Conservation (phyloP, 257 asterid species). For the Anisodus tanguticus region DNA sequence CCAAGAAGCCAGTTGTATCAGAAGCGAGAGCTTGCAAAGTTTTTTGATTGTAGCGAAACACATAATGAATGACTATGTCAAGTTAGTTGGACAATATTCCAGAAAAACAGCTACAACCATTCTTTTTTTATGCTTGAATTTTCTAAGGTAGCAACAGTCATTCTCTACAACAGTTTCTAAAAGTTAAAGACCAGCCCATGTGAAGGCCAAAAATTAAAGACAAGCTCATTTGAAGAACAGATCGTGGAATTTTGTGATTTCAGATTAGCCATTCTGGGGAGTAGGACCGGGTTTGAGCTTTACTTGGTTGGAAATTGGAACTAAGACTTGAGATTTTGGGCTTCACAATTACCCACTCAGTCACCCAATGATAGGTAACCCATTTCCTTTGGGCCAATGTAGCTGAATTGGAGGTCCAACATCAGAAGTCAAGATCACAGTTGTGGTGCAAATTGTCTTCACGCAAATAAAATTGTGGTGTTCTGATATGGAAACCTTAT, state of each 20-base stretch:
- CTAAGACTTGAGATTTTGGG: conserved; percentile 9
- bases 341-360: not conserved
- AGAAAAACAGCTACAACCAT: too few relatives aligned
- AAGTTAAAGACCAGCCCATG: too few relatives aligned
- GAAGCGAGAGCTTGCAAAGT: conserved; percentile 98
- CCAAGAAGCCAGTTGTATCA: conserved; percentile 87
- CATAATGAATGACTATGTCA: too few relatives aligned
- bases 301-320: not conserved
- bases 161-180: too few relatives aligned
- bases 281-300: not conserved
- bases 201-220: too few relatives aligned
- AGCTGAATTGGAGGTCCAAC: not conserved
- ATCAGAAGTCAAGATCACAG: not conserved
- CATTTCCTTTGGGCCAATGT: not conserved
- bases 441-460: not conserved
- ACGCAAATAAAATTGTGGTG: not conserved
- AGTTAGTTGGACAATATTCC: too few relatives aligned
- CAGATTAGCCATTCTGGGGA: not conserved
- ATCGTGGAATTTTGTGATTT: too few relatives aligned
- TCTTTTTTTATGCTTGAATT: too few relatives aligned
- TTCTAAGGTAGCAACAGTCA: too few relatives aligned
- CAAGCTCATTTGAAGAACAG: too few relatives aligned
- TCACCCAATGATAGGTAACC: not conserved
- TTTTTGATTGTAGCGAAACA: conserved; percentile 43
- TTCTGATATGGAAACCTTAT: not conserved